Evolutionary conservation across 345 rosid genomes (phyloP), one percentile per base, ranked within the genome.

Genomic region (Aegle marmelos): DNA sequence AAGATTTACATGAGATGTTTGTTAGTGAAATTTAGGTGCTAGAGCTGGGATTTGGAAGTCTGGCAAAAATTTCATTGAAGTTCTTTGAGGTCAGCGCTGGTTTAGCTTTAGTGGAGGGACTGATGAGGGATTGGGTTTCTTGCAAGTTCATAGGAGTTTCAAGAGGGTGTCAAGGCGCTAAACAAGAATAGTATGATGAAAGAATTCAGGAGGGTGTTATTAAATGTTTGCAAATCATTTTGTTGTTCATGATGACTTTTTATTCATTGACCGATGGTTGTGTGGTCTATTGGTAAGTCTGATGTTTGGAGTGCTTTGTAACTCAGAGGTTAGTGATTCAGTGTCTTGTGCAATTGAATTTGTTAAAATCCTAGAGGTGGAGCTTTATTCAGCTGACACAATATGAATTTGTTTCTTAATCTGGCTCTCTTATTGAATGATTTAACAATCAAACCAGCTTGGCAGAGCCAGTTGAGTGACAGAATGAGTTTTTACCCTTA

Each of bases 131-230:
- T 25, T 17, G 41, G 34, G 21, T 16, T 14, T 62, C 31, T 59
- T 59, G 36, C 22, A 10, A 48, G 13, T 22, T 50, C 22, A 14
- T 75, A 22, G 48, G 61, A 64, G 24, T 2, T 75, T 50, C 25
- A 28, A 25, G 73, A 57, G 39, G 63, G 28, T 37, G 66, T 28
- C 19, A 21, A 24, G 66, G 16, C 6, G 4, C 36, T 25, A 37
- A 19, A 67, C 27, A 56, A 65, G 37, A 65, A 65, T 27, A n/a
- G 50, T 31, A n/a, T 56, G 69, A 77, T 25, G 79, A 77, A 57
- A 68, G 57, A 68, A 57, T 57, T 39, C 11, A 68, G 65, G 60
- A 33, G 7, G 25, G 22, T 57, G 24, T 53, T 28, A 16, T 50
- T 10, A 27, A 34, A 70, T 53, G 61, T 30, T 70, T 70, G 5